phyloP scores from a whole-genome alignment of 2,329 filamentous ascomycete genomes.

The Verticillium klebahnii region DNA sequence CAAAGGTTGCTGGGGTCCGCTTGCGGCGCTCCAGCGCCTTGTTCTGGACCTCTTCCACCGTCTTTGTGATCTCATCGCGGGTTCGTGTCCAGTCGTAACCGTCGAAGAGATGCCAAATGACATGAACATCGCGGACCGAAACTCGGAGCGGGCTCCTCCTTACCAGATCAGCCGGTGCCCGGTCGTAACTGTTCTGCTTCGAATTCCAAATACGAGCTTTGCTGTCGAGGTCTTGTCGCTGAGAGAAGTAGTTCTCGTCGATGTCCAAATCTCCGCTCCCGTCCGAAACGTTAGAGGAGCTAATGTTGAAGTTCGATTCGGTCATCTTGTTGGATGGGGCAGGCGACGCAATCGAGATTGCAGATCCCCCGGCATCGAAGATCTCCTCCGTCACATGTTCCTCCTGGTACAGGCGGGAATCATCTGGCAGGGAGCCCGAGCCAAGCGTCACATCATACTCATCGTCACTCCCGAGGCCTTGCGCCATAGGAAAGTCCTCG shows the following conservation, averaged over 20 bases:
- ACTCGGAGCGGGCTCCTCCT: conserved; percentile 69
- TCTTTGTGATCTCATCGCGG: conserved; percentile 78
- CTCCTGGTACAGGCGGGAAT: conserved; percentile 45
- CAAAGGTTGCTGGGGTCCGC: conserved; percentile 48
- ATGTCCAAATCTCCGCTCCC: conserved; percentile 64
- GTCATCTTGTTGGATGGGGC: conserved; percentile 30
- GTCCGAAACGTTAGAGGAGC: conserved; percentile 38
- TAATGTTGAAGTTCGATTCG: conserved; percentile 30
- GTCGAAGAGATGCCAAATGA: conserved; percentile 98
- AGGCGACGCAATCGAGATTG: conserved; percentile 30
- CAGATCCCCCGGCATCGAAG: conserved; percentile 38
- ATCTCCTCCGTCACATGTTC: conserved; percentile 38
- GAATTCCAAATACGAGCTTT: conserved; percentile 80
- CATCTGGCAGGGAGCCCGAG: conserved; percentile 30
- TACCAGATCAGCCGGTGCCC: conserved; percentile 56
- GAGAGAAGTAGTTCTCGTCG: conserved; percentile 72
- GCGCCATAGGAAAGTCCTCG: conserved; percentile 54
- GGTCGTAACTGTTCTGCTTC: conserved; percentile 67
- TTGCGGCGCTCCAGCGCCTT: conserved; percentile 73
- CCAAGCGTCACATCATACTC: conserved; percentile 23
- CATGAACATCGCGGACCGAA: conserved; percentile 77
- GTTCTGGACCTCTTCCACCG: conserved; percentile 80
- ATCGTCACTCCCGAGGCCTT: conserved; percentile 40
- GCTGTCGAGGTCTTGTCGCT: conserved; percentile 54
- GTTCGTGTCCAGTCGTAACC: conserved; percentile 95